A percentile compares a stretch with the other conserved stretches of the same genome.
phyloP scores from a whole-genome alignment of 1,284 basidiomycete genomes.

The Boletellus deceptivus region DNA sequence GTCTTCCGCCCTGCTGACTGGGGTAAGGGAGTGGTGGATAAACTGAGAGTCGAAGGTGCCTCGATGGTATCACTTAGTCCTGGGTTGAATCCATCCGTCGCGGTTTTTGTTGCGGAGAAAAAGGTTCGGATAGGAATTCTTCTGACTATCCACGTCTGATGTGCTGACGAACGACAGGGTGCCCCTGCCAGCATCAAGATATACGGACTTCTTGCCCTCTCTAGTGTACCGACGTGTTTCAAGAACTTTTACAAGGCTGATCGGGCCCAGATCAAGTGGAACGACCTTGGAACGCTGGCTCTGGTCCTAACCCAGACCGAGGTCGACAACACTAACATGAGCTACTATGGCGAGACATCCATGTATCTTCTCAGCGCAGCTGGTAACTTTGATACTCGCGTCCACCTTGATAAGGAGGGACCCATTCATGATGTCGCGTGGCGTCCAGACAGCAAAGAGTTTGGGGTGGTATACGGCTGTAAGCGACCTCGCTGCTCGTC shows the following conservation, averaged over 20 bases:
- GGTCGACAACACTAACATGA: slow-evolving; percentile 96
- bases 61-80: slow-evolving; percentile 76
- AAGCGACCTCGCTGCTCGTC: slow-evolving; percentile 35
- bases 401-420: slow-evolving; percentile 94
- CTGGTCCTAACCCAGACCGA: slow-evolving; percentile 93
- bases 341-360: slow-evolving; percentile 97
- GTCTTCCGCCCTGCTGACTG: slow-evolving; percentile 83
- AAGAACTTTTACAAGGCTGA: slow-evolving; percentile 98
- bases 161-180: slow-evolving; percentile 48
- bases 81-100: slow-evolving; percentile 80
- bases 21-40: slow-evolving; percentile 76
- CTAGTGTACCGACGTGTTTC: slow-evolving; percentile 60
- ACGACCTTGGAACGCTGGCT: slow-evolving; percentile 84
- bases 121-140: slow-evolving; percentile 50
- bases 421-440: slow-evolving; percentile 96
- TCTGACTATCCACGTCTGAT: neutral
- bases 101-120: slow-evolving; percentile 92
- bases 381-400: slow-evolving; percentile 93
- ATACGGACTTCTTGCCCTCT: slow-evolving; percentile 70
- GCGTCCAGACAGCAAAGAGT: slow-evolving; percentile 98
- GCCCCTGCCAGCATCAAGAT: slow-evolving; percentile 90
- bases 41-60: slow-evolving; percentile 80
- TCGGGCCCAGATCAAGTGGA: slow-evolving; percentile 95
- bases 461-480: slow-evolving; percentile 96
- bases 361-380: slow-evolving; percentile 92